Conservation (phyloP, 2,329 filamentous ascomycete genomes). For the Colletotrichum destructivum region DNA sequence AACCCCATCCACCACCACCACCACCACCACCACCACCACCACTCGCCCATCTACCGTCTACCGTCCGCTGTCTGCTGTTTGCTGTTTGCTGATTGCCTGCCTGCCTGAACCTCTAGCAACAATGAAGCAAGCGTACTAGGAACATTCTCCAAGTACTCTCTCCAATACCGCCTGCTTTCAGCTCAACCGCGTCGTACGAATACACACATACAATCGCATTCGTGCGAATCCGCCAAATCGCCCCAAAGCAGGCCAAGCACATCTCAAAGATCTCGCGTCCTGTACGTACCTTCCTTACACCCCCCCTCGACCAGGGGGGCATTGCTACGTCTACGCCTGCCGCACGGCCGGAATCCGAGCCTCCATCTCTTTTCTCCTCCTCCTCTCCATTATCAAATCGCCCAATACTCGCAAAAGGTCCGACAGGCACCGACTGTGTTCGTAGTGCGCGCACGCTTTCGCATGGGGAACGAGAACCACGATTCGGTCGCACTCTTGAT, state of each 20-base stretch:
- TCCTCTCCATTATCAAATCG: conserved; percentile 28
- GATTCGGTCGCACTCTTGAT: not conserved
- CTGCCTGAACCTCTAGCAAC: not conserved
- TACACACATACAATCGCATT: not conserved
- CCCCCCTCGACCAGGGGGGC: not conserved
- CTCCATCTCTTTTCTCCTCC: conserved; percentile 38
- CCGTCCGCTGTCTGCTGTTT: not conserved
- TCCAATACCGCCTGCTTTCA: not conserved
- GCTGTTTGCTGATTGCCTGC: not conserved
- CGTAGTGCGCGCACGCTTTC: conserved; percentile 19
- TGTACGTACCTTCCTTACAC: conserved; percentile 12
- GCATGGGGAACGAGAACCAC: not conserved
- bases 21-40: too few relatives aligned
- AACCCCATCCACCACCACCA: conserved; percentile 18
- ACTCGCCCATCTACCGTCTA: not conserved
- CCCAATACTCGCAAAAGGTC: conserved; percentile 29
- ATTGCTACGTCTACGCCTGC: conserved; percentile 37
- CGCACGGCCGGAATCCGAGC: conserved; percentile 41
- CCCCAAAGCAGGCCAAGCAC: conserved; percentile 4
- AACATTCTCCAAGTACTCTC: not conserved
- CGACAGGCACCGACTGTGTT: conserved; percentile 23
- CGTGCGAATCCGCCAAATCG: not conserved
- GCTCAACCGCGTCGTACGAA: not conserved
- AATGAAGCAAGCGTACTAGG: not conserved
- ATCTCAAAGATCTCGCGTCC: not conserved